These are phyloP conservation scores for Ganoderma resinaceum DNA, from an alignment of 1,284 basidiomycete species.

Conservation along the genomic window DNA sequence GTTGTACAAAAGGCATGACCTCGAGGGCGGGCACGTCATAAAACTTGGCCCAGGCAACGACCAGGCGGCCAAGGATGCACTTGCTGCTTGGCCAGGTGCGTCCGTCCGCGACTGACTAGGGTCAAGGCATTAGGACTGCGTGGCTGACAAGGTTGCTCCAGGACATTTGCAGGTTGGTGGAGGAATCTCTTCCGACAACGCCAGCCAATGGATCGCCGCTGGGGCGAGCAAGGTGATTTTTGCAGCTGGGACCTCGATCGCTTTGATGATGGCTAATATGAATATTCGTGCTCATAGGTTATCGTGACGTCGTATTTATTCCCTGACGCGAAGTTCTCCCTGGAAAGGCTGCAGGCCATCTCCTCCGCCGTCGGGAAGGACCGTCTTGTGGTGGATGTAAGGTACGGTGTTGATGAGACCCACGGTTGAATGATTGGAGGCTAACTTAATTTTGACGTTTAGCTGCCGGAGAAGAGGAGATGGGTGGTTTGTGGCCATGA, in stretches of 20 bases:
- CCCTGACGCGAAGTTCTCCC: slow-evolving; percentile 80
- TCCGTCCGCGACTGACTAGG: background rate
- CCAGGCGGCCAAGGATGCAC: slow-evolving; percentile 82
- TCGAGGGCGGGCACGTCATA: slow-evolving; percentile 94
- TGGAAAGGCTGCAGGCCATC: slow-evolving; percentile 74
- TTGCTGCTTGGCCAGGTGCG: slow-evolving; percentile 84
- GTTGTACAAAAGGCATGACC: slow-evolving; percentile 74
- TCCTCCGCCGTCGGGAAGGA: slow-evolving; percentile 82
- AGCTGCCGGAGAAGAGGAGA: slow-evolving; percentile 86
- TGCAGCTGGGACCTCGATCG: background rate
- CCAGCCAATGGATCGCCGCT: slow-evolving; percentile 82
- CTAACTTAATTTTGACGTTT: slow-evolving; percentile 5
- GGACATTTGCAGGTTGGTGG: slow-evolving; percentile 92
- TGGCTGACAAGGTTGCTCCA: slow-evolving; percentile 30
- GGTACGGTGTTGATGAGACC: slow-evolving; percentile 53
- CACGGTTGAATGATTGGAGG: slow-evolving; percentile 10
- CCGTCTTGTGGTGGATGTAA: slow-evolving; percentile 94
- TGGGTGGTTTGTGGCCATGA: slow-evolving; percentile 97
- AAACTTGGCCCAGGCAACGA: slow-evolving; percentile 95
- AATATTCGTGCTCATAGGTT: slow-evolving; percentile 57
- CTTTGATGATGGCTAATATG: background rate
- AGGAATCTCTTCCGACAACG: slow-evolving; percentile 88
- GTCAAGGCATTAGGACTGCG: background rate
- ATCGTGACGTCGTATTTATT: slow-evolving; percentile 98
- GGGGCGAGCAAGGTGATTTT: slow-evolving; percentile 88